Base-by-base conservation (phyloP, 257 asterid species). In the Henckelia pumila region DNA sequence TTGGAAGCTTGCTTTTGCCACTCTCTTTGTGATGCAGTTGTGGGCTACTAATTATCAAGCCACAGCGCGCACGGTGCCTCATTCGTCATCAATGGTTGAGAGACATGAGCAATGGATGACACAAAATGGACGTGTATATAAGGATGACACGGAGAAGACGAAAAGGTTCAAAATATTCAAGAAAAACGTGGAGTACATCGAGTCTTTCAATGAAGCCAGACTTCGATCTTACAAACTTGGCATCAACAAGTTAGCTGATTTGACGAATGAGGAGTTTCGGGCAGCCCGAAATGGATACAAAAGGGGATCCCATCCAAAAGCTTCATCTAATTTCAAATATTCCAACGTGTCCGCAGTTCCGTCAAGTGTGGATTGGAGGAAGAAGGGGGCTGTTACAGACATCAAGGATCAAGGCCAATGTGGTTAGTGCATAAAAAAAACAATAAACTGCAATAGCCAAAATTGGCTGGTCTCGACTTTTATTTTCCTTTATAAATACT, bases 61-160 rank as follows among this genome's bases (percentile, higher is more conserved):
- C n/a, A 40, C 50, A 0, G 50, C 55, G 0, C 55, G 55, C 20
- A 16, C 21, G 21, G 8, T 47, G 55, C 55, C 21, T 47, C 55
- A 5, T 47, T 17, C 55, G 55, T 47, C 55, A 4, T 47, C 66
- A 17, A 49, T 65, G 57, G 29, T 47, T 9, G 25, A 73, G 56
- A 73, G 23, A 59, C 66, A 65, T 40, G 72, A 73, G 19, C 24
- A 23, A n/a, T 73, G 72, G 72, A 57, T 64, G 30, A n/a, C 66
- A 32, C 60, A n/a, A 22, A 26, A 63, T 19, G 71, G 71, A 2
- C 66, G 67, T 28, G 77, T 49, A 21, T 73, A 73, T 40, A 59
- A 8, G 58, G 71, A 66, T 24, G 56, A 49, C 11, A 3, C 13
- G 16, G 77, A 73, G 55, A 28, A 16, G 55, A 8, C 20, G 8